These are phyloP conservation scores for Persicaria tinctoria DNA, from an alignment of 148 eudicot genomes.

Conservation along the genomic window DNA sequence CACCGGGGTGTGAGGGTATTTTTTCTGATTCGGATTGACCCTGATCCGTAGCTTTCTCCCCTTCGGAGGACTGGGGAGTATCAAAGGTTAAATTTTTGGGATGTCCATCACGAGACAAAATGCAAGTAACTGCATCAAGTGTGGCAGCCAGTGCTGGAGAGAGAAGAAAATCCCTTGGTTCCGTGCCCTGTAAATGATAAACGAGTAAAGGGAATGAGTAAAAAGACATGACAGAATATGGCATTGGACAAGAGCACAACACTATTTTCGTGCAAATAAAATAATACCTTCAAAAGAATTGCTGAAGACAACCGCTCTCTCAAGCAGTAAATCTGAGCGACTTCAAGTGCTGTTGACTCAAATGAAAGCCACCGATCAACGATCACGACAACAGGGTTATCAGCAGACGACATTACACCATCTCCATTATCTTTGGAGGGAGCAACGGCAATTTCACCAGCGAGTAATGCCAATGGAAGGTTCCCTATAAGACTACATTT, in stretches of 20 bases:
- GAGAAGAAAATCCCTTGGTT: constrained; percentile 34
- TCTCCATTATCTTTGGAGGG: constrained; percentile 25
- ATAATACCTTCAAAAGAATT: constrained; percentile 53
- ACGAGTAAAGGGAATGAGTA: constrained; percentile 30
- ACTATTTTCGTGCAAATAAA: not conserved
- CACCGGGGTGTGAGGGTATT: too few species aligned
- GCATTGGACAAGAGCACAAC: not conserved
- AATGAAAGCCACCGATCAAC: constrained; percentile 81
- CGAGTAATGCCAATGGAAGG: constrained; percentile 57
- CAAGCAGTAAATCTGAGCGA: constrained; percentile 89
- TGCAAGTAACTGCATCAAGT: constrained; percentile 42
- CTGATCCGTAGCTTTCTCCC: constrained; percentile 15
- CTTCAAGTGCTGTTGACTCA: constrained; percentile 69
- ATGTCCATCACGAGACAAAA: constrained; percentile 61
- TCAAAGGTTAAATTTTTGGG: constrained; percentile 28
- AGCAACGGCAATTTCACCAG: constrained; percentile 73
- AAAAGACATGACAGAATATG: not conserved
- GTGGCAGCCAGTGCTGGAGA: constrained; percentile 50
- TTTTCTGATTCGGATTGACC: constrained; percentile 5
- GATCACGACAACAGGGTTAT: constrained; percentile 50
- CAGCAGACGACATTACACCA: constrained; percentile 62
- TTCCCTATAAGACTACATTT: constrained; percentile 58
- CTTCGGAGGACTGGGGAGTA: constrained; percentile 14
- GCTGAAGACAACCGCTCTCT: constrained; percentile 87
- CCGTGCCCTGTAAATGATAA: constrained; percentile 20